Evolutionary conservation across 2,329 filamentous ascomycete species (phyloP), one percentile per base, ranked within the genome.

Genomic region (Claviceps purpurea): DNA sequence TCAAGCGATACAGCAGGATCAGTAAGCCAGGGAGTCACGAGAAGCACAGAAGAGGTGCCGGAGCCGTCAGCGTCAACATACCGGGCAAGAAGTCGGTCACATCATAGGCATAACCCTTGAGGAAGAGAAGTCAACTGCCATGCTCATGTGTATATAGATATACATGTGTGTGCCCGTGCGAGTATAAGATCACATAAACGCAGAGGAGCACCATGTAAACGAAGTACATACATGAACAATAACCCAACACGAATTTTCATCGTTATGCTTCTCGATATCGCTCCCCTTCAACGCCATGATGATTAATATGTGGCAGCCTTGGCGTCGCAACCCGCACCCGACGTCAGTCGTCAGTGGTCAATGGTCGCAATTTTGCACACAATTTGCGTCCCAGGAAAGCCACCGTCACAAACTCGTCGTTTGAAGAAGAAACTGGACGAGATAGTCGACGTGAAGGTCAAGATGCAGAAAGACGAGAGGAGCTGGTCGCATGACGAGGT

Each of bases 21-120:
- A 42, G 16, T 18, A n/a, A 40, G 18, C 22, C 18, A 24, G 41
- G 30, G 30, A 34, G 30, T 34, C 30, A 34, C 30, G 30, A 34
- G 30, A 34, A 34, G 30, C 10, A 34, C 30, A 44, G 10, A 45
- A 20, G 24, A 45, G 24, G 26, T 3, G 6, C 24, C 16, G 20
- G 20, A 1, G 11, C 20, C 5, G 20, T 22, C 6, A 22, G 20
- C 2, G 5, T 20, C 30, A 24, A 64, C 68, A 50, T 66, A 82
- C 83, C 83, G 51, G 86, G 85, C n/a, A 94, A 70, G 66, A 93
- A 93, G 44, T 90, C 86, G 4, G 89, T 94, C 54, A 94, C 87
- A 74, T 95, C 89, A 71, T 94, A 94, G 53, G 84, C 87, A 69
- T 87, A 86, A 55, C 87, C 79, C 75, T 82, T 56, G n/a, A 56